These are phyloP conservation scores for Amaranthus cruentus DNA, from an alignment of 148 eudicot genomes.

Conservation along the genomic window DNA sequence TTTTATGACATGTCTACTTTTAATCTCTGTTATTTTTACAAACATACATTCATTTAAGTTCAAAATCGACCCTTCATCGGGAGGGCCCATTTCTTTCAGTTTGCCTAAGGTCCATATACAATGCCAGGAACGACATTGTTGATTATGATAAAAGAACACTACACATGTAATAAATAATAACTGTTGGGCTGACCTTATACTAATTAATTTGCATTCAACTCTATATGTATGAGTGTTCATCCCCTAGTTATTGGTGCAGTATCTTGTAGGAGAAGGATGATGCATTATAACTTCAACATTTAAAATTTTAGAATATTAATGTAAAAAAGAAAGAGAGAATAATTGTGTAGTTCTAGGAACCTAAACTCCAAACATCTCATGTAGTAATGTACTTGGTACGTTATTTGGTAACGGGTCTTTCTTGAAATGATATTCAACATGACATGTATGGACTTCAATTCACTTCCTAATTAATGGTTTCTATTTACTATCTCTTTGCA, in stretches of 20 bases:
- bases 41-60: too few species aligned
- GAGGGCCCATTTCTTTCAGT: too few species aligned
- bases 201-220: too few species aligned
- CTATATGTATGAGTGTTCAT: too few species aligned
- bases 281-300: neutral
- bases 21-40: too few species aligned
- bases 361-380: conserved; percentile 20
- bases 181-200: too few species aligned
- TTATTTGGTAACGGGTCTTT: neutral
- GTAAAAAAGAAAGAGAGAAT: neutral
- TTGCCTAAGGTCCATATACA: too few species aligned
- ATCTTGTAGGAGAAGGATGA: neutral
- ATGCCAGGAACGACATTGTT: too few species aligned
- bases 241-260: neutral
- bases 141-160: too few species aligned
- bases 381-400: conserved; percentile 4
- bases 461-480: conserved; percentile 5
- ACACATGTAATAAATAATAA: too few species aligned
- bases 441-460: conserved; percentile 23
- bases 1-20: too few species aligned
- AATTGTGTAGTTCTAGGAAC: neutral
- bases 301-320: neutral
- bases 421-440: conserved; percentile 12
- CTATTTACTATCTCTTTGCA: neutral
- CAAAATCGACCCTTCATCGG: too few species aligned